Evolutionary conservation across 129 eudicot species (phyloP), one percentile per base, ranked within the genome.

Genomic region (Silybum marianum): DNA sequence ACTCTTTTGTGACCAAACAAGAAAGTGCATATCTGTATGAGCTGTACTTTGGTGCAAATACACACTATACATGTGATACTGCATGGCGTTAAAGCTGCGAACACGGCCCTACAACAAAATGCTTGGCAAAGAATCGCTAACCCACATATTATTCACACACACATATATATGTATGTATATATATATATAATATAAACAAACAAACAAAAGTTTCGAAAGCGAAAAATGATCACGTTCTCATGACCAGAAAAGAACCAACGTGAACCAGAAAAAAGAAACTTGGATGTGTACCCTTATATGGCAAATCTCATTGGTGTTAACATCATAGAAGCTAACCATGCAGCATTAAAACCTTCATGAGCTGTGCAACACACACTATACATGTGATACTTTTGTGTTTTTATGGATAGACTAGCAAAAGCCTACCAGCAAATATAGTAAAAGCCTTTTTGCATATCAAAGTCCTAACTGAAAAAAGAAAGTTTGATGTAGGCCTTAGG

Each of bases 311-410:
- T 28, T 48, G 19, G 34, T 68, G 65, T 44, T 67, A 48, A 21
- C 76, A 70, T 79, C 48, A 30, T 26, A 28, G 66, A 71, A 71
- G 83, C 9, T 70, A 36, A 71, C 75, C 62, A 80, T 73, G 74
- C 74, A 81, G 7, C 73, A 24, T 26, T 81, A 24, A 73, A 80
- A 23, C 73, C 34, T 32, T 65, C 85, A 76, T 69, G 86, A 76
- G 73, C 82, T 83, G 82, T 77, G 71, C 76, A 54, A 83, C 72
- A 83, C 78, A 70, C 72, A 23, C 69, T 26, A 69, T 76, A 62
- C 86, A 82, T 70, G 86, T 83, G 78, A 82, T 34, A 23, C 71
- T 2, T 36, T 14, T 76, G 65, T 69, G 81, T 63, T 69, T 22
- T 10, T 68, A 69, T 39, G 81, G 66, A 65, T 54, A 73, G 71